Base-by-base conservation (phyloP, 768 basidiomycete genomes). In the Trametes cinnabarina region DNA sequence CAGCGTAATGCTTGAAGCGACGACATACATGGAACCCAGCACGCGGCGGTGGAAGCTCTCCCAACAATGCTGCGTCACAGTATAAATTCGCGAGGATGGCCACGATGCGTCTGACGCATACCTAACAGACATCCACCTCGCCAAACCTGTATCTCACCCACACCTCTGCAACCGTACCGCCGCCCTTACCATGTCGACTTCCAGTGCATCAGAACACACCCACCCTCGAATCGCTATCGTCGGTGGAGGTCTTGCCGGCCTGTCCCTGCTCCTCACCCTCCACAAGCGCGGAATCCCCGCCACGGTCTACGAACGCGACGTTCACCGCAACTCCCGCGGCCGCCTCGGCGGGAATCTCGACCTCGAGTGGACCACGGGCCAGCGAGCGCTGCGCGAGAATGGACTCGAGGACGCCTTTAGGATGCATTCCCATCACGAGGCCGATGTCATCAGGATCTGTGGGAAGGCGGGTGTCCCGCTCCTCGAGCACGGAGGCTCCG, bases 261-360 rank as follows among this genome's bases (percentile, higher is more conserved):
- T 55, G 19, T 34, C 37, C 19, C 37, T 41, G 2, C 54, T 55
- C 12, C 46, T 55, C 9, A 55, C 54, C 19, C 54, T 55, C 46
- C 8, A 22, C 23, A 47, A 48, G 26, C 54, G 54, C 4, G 46
- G 54, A 9, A 25, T 55, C 25, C 46, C 46, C 2, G 54, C 54
- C 9, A 55, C 54, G 15, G 44, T 55, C 14, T 55, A 55, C 34
- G 54, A 55, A 34, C 54, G 46, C 37, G 54, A 55, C 25, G 19
- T 35, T 4, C 15, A 20, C 39, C 25, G 26, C 3, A 15, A 47
- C 19, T 15, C 46, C 25, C 54, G 54, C 26, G 54, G 46, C 5
- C 54, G 44, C 25, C 37, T 55, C 19, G 54, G 54, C 1, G 54
- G 54, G 4, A 55, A 40, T 26, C 54, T 55, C 34, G 54, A 55